Percentiles rank a stretch among this genome's conserved stretches.
These are phyloP conservation scores for Boeremia lycopersici DNA, from an alignment of 2,329 filamentous ascomycete genomes.

Conservation along the genomic window DNA sequence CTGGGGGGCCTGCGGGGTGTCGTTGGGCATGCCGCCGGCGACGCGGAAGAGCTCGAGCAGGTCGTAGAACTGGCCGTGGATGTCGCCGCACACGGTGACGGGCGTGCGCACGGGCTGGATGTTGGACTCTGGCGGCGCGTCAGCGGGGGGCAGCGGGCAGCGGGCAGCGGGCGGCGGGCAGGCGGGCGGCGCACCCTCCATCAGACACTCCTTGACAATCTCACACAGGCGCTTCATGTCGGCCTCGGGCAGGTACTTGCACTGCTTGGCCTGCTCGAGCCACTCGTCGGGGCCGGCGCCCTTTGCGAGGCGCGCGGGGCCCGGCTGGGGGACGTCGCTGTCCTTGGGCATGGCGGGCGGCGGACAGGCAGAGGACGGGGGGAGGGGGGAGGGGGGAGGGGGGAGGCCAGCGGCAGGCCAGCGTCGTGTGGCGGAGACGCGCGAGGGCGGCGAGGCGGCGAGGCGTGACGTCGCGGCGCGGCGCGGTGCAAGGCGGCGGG, in stretches of 20 bases:
- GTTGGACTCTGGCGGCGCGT: conserved; percentile 75
- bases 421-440: conserved; percentile 37
- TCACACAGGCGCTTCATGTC: conserved; percentile 99
- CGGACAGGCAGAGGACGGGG: too few species aligned
- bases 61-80: conserved; percentile 99
- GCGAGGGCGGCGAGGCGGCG: conserved; percentile 17
- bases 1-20: conserved; percentile 62
- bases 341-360: conserved; percentile 55
- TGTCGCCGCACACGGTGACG: conserved; percentile 96
- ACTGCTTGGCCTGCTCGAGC: conserved; percentile 95
- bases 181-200: conserved; percentile 74
- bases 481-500: conserved; percentile 30
- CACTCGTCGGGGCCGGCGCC: conserved; percentile 93
- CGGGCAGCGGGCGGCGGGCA: background rate
- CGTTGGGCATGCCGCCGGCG: conserved; percentile 93
- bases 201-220: conserved; percentile 97
- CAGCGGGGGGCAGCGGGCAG: background rate
- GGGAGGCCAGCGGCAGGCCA: too few species aligned
- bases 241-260: conserved; percentile 92
- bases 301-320: conserved; percentile 81
- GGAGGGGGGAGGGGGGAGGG: conserved; percentile 35
- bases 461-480: conserved; percentile 30
- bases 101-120: conserved; percentile 97
- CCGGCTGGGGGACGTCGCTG: conserved; percentile 80
- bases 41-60: conserved; percentile 95